Conservation (phyloP, 768 basidiomycete species). For the Podaxis pistillaris region DNA sequence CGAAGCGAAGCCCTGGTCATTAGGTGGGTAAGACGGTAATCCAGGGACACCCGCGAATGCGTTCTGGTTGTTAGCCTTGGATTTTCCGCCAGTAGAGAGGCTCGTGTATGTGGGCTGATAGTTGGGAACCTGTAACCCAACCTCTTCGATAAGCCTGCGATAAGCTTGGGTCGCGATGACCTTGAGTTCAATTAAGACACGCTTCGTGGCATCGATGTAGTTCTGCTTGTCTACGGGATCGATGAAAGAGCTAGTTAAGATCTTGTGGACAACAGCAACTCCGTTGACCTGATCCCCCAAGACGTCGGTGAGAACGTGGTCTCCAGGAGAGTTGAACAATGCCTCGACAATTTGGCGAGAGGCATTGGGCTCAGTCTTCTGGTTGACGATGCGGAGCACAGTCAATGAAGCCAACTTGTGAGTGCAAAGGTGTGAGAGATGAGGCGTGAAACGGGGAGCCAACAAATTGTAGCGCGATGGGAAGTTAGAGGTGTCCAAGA, state of each 20-base stretch:
- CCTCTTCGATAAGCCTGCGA: constrained; percentile 90
- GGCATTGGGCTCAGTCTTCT: constrained; percentile 90
- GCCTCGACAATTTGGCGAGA: constrained; percentile 85
- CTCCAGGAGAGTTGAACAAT: constrained; percentile 85
- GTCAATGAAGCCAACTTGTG: constrained; percentile 97
- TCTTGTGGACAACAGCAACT: constrained; percentile 89
- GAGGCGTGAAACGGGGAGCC: constrained; percentile 94
- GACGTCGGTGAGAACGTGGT: constrained; percentile 91
- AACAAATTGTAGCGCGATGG: constrained; percentile 93
- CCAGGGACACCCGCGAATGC: constrained; percentile 62
- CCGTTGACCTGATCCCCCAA: constrained; percentile 96
- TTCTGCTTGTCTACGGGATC: constrained; percentile 64
- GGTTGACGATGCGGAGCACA: constrained; percentile 94
- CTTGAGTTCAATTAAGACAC: constrained; percentile 87
- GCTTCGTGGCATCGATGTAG: constrained; percentile 85
- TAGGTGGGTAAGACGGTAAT: constrained; percentile 75
- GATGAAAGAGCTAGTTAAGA: constrained; percentile 84
- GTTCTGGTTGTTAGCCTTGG: constrained; percentile 50
- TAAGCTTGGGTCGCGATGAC: constrained; percentile 95
- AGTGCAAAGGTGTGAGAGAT: constrained; percentile 94
- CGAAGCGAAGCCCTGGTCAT: constrained; percentile 82
- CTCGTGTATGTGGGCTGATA: constrained; percentile 78
- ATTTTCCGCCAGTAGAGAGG: constrained; percentile 59
- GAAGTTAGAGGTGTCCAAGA: constrained; percentile 92
- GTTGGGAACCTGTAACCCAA: constrained; percentile 87